Evolutionary conservation across 1,284 basidiomycete species (phyloP), one percentile per base, ranked within the genome.

Genomic region (Exobasidium rhododendri): DNA sequence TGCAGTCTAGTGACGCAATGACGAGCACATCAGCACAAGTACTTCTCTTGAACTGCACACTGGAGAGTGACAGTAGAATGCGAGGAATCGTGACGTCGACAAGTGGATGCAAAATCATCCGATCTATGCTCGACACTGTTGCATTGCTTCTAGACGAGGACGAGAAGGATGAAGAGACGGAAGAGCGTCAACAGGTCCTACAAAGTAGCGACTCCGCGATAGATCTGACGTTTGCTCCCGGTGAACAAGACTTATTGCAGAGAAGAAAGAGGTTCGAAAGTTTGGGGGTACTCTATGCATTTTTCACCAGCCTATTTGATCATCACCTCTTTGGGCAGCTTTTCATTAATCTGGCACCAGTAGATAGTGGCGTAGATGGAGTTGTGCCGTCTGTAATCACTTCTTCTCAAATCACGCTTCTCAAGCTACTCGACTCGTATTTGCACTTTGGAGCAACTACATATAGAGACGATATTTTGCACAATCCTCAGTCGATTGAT

Each of bases 391-490:
- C 58, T n/a, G 31, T 66, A 30, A 44, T 71, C 45, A 61, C 62
- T 5, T 65, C 51, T 51, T 62, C 67, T 11, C 71, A 73, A 45
- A 47, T 70, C 11, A 67, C 64, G 1, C 49, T 71, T 30, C 61
- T 73, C n/a, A 70, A 70, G 40, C 56, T 69, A 6, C 59, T 71
- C 20, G 71, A 73, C 44, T 57, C 59, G 51, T 70, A 67, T 63
- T 58, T 73, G 6, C 69, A 73, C 45, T 40, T 50, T 17, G 52
- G 45, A 24, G 56, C 52, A 29, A 22, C 45, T 17, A 44, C 26
- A 3, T 53, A 61, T 31, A 40, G 35, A 40, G 35, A 40, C 7
- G 35, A 40, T 7, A n/a, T n/a, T n/a, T n/a, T n/a, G n/a, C n/a
- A n/a, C n/a, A n/a, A n/a, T n/a, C n/a, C n/a, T n/a, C 35, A 40